Conservation (phyloP, 805 yeast genomes). For the Clavispora santaluciae region DNA sequence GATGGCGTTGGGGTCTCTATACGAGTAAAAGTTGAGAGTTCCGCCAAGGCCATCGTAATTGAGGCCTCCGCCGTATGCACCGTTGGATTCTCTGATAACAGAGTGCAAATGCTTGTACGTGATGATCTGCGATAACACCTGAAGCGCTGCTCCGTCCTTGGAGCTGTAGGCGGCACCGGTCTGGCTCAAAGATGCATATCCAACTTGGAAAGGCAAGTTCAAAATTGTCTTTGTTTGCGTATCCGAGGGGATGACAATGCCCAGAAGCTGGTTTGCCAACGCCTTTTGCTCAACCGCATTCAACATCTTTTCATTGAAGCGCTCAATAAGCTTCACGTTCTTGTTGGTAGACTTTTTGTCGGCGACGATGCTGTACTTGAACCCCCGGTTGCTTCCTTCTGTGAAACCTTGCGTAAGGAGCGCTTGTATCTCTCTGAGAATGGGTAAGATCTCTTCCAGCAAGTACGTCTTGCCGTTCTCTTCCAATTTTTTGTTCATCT, state of each 20-base stretch:
- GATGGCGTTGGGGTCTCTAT: constrained; percentile 87
- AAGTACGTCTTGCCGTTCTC: constrained; percentile 30
- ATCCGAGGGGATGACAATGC: constrained; percentile 15
- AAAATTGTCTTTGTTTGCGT: constrained; percentile 41
- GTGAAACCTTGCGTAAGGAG: constrained; percentile 34
- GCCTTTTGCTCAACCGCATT: constrained; percentile 6
- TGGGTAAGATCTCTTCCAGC: constrained; percentile 54
- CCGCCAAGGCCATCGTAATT: constrained; percentile 79
- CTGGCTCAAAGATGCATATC: constrained; percentile 67
- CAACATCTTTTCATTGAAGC: constrained; percentile 22
- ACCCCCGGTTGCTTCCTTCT: constrained; percentile 15
- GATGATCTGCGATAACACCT: constrained; percentile 72
- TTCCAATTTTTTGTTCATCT: constrained; percentile 49
- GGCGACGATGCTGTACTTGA: constrained; percentile 56
- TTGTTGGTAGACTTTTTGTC: constrained; percentile 37
- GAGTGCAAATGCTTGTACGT: constrained; percentile 83
- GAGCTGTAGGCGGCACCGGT: constrained; percentile 63
- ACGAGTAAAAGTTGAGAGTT: constrained; percentile 74
- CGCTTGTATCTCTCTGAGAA: constrained; percentile 48
- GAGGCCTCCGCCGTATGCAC: constrained; percentile 98
- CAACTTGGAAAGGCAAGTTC: constrained; percentile 82
- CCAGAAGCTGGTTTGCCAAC: constrained; percentile 12
- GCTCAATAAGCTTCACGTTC: constrained; percentile 32
- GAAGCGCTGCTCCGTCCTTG: constrained; percentile 80
- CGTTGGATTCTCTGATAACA: constrained; percentile 91